Evolutionary conservation across 345 rosid species (phyloP).

Genomic region (Odontarrhena argentea): DNA sequence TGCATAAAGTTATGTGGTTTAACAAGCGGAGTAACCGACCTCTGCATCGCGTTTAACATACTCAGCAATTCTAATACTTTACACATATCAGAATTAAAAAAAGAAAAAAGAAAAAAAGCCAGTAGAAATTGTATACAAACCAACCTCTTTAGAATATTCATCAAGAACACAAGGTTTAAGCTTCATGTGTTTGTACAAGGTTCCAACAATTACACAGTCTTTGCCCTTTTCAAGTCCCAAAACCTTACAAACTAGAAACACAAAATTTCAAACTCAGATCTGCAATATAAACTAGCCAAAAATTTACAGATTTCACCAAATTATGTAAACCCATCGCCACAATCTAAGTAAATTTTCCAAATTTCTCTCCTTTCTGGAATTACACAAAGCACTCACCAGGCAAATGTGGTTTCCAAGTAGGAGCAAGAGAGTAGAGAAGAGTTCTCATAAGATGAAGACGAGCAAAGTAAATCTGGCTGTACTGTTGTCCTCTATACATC

Average conservation of each 20-base stretch:
- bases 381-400: conserved; percentile 51
- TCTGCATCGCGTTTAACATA: conserved; percentile 51
- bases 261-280: conserved; percentile 14
- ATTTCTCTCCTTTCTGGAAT: background rate
- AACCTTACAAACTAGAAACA: conserved; percentile 70
- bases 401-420: conserved; percentile 72
- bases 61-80: conserved; percentile 15
- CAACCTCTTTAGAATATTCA: conserved; percentile 91
- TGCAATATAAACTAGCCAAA: background rate
- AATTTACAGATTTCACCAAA: conserved; percentile 3
- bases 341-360: background rate
- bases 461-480: conserved; percentile 89
- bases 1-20: conserved; percentile 85
- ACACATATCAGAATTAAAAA: conserved; percentile 23
- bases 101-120: no score
- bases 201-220: conserved; percentile 87
- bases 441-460: conserved; percentile 83
- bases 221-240: conserved; percentile 81
- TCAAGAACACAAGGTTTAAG: conserved; percentile 94
- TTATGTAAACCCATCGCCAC: background rate
- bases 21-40: conserved; percentile 73
- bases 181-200: conserved; percentile 93
- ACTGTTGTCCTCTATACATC: conserved; percentile 81
- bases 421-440: conserved; percentile 74
- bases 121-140: conserved; percentile 4